These are phyloP conservation scores for Colletotrichum destructivum DNA, from an alignment of 2,329 filamentous ascomycete genomes.

Conservation along the genomic window DNA sequence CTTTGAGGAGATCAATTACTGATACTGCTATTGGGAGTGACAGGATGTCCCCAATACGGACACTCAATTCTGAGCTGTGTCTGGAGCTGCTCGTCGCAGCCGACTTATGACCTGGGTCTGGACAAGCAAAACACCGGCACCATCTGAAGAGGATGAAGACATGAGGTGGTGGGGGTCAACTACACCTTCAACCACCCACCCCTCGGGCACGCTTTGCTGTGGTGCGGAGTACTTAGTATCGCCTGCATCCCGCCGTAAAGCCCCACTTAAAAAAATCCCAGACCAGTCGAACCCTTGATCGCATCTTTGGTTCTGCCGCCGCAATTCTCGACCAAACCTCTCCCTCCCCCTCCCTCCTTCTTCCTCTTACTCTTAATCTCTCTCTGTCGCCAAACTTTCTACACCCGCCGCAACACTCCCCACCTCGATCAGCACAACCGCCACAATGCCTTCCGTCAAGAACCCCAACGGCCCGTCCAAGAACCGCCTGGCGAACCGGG, in stretches of 20 bases:
- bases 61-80: too few relatives aligned
- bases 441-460: slow-evolving; percentile 68
- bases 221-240: too few relatives aligned
- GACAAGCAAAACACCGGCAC: too few relatives aligned
- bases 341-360: too few relatives aligned
- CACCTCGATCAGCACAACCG: slow-evolving; percentile 23
- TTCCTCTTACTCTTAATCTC: too few relatives aligned
- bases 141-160: slow-evolving; percentile 31
- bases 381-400: neutral
- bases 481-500: slow-evolving; percentile 65
- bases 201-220: too few relatives aligned
- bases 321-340: slow-evolving; percentile 1
- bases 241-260: slow-evolving; percentile 21
- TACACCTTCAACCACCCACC: too few relatives aligned
- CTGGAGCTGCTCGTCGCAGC: too few relatives aligned
- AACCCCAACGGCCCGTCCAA: slow-evolving; percentile 72
- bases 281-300: slow-evolving; percentile 1
- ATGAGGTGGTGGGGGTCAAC: neutral
- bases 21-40: too few relatives aligned
- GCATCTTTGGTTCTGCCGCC: slow-evolving; percentile 7
- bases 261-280: slow-evolving; percentile 39
- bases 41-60: too few relatives aligned
- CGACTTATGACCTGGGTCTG: too few relatives aligned
- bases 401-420: neutral
- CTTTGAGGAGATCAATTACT: slow-evolving; percentile 83